These are phyloP conservation scores for Wickerhamiella pararugosa DNA, from an alignment of 1,139 yeast species.

Conservation along the genomic window DNA sequence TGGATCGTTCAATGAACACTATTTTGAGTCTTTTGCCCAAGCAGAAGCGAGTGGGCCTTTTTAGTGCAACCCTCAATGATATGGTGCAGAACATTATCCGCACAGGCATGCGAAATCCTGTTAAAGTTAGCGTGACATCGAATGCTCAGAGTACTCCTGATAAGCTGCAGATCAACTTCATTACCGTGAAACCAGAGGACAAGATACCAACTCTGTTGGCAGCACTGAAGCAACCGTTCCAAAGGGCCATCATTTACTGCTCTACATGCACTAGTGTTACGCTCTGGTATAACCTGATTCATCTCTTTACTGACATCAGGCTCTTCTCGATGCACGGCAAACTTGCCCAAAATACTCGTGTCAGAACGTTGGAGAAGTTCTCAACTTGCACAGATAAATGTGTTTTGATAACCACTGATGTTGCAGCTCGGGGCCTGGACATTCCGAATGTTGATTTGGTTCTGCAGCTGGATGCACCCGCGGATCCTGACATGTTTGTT, in stretches of 20 bases:
- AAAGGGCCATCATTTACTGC: constrained; percentile 66
- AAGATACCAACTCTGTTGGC: constrained; percentile 42
- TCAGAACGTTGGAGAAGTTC: constrained; percentile 41
- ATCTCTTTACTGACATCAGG: constrained; percentile 10
- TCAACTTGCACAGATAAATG: constrained; percentile 38
- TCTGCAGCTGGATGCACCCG: constrained; percentile 59
- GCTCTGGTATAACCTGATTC: constrained; percentile 21
- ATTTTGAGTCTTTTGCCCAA: constrained; percentile 62
- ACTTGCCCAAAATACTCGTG: constrained; percentile 50
- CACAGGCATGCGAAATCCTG: constrained; percentile 45
- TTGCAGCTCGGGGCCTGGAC: constrained; percentile 94
- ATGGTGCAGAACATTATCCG: constrained; percentile 52
- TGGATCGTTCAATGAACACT: constrained; percentile 50
- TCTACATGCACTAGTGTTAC: constrained; percentile 58
- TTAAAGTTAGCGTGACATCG: constrained; percentile 34
- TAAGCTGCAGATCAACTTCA: constrained; percentile 47
- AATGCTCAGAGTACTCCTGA: constrained; percentile 37
- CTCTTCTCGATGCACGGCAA: constrained; percentile 47
- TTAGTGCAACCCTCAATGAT: constrained; percentile 76
- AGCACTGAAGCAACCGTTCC: constrained; percentile 33
- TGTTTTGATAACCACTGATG: constrained; percentile 72
- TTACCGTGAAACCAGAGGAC: constrained; percentile 38
- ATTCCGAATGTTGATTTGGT: constrained; percentile 76
- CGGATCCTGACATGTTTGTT: constrained; percentile 62
- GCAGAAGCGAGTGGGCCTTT: constrained; percentile 85